These are phyloP conservation scores for Eucalyptus pauciflora DNA, from an alignment of 345 rosid genomes.

Conservation along the genomic window DNA sequence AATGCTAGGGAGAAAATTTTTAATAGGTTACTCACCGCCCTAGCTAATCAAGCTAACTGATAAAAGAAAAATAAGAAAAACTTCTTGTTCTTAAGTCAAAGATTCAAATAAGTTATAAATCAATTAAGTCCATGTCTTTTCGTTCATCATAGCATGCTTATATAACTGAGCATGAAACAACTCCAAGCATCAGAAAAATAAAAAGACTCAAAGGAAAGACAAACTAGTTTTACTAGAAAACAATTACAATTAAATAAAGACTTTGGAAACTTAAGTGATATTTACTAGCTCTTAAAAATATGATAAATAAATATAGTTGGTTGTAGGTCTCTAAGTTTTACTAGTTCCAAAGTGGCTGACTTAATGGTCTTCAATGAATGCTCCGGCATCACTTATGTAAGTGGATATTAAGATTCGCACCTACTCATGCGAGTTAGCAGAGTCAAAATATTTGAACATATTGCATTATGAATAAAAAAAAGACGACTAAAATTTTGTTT, in stretches of 20 bases:
- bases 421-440: background rate
- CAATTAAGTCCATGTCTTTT: background rate
- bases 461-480: rapidly evolving
- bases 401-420: background rate
- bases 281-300: background rate
- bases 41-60: background rate
- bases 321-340: background rate
- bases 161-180: background rate
- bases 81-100: background rate
- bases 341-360: background rate
- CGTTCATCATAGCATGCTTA: background rate
- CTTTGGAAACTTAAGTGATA: background rate
- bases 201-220: background rate
- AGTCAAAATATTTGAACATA: background rate
- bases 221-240: background rate
- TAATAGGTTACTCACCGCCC: background rate
- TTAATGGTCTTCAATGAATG: background rate
- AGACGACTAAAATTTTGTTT: background rate
- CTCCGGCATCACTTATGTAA: background rate
- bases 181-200: background rate
- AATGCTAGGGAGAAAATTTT: background rate
- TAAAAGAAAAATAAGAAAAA: background rate
- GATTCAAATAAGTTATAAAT: background rate
- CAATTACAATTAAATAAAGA: background rate
- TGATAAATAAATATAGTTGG: background rate